phyloP scores from a whole-genome alignment of 2,329 filamentous ascomycete genomes.

The Pseudogymnoascus sp. region DNA sequence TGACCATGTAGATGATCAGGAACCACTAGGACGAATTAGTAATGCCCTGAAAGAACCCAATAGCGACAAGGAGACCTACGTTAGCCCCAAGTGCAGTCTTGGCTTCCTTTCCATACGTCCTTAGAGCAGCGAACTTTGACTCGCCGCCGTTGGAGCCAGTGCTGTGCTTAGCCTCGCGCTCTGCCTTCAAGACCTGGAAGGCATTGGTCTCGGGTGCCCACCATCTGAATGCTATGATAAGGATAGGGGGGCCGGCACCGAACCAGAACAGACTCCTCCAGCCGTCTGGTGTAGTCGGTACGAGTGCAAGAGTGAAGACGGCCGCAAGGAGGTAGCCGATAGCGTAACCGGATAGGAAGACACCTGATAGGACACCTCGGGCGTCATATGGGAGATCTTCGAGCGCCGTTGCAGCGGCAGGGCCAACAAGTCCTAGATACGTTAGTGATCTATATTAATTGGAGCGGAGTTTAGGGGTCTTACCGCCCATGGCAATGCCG shows the following conservation, averaged over 20 bases:
- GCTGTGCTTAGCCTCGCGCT: slow-evolving; percentile 51
- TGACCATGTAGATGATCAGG: slow-evolving; percentile 66
- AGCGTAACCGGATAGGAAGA: slow-evolving; percentile 21
- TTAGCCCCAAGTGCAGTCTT: slow-evolving; percentile 60
- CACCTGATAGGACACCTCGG: slow-evolving; percentile 22
- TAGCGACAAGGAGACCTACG: not conserved
- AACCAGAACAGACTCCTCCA: slow-evolving; percentile 87
- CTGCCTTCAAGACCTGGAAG: slow-evolving; percentile 56
- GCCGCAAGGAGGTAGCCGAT: slow-evolving; percentile 23
- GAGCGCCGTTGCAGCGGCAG: slow-evolving; percentile 67
- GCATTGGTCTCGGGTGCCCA: slow-evolving; percentile 68
- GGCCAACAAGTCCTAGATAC: slow-evolving; percentile 51
- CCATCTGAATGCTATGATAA: slow-evolving; percentile 71
- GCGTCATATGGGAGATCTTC: slow-evolving; percentile 41
- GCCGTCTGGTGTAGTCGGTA: slow-evolving; percentile 64
- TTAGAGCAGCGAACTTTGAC: slow-evolving; percentile 52
- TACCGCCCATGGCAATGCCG: slow-evolving; percentile 71
- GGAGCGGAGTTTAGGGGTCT: not conserved
- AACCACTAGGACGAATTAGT: slow-evolving; percentile 58
- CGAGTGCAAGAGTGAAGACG: slow-evolving; percentile 55
- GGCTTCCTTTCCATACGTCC: slow-evolving; percentile 63
- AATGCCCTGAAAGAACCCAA: too few species aligned
- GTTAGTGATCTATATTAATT: not conserved
- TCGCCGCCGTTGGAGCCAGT: slow-evolving; percentile 58
- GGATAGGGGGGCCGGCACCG: slow-evolving; percentile 64